Evolutionary conservation across 192 early-diverging fungal species (phyloP), one percentile per base, ranked within the genome.

Genomic region (Backusella luteola): DNA sequence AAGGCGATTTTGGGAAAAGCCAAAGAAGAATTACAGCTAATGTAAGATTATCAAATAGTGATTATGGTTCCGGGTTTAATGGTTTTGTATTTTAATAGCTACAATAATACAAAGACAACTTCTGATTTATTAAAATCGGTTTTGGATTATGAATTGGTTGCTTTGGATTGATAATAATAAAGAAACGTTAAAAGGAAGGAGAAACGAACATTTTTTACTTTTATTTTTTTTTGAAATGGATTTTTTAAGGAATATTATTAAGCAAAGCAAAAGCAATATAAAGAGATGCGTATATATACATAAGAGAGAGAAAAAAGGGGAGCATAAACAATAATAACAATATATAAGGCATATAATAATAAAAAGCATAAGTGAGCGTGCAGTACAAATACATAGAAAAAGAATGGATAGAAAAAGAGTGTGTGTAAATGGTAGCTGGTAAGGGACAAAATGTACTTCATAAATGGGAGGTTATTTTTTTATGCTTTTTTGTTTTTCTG

Each of bases 381-480:
- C 59, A 74, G 8, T 23, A 35, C 23, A 74, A 26, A 56, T 34
- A 21, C 29, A 66, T 38, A 74, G 4, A 44, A n/a, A 66, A 29
- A 11, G 23, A 41, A 39, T 39, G 19, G 12, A 19, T 56, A 26
- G 59, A 49, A 23, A 32, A 21, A 63, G 49, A 21, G 29, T 9
- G 36, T 67, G 38, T 66, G 23, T n/a, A 21, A 39, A 39, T 39
- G 19, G 56, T 23, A 36, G 8, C 42, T 26, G 63, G 34, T 36
- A 36, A 63, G 56, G 56, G 56, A 63, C 56, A 14, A 63, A 63
- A 63, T 63, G 56, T 63, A 29, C 56, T 63, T 63, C 56, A 63
- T 63, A 63, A 63, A 63, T 4, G 8, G 56, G 53, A 23, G 29
- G 56, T 23, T 63, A 21, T 69, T 69, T 69, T 69, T 69, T 69